Conservation (phyloP, 805 yeast genomes). For the Candida corydali region DNA sequence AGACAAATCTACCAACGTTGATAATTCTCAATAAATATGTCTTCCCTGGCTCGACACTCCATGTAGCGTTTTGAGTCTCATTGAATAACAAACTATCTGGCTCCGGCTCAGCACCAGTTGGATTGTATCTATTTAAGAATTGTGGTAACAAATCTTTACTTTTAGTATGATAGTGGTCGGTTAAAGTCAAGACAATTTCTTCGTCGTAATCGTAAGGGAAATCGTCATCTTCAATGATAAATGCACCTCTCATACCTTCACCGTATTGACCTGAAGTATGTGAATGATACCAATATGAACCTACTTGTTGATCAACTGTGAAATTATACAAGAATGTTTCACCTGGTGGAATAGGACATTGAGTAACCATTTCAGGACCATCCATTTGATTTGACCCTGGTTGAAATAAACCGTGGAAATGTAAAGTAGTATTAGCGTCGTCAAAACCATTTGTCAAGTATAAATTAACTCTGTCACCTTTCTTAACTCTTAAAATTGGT, state of each 20-base stretch:
- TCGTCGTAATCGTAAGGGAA: constrained; percentile 59
- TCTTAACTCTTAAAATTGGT: constrained; percentile 72
- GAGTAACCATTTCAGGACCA: constrained; percentile 84
- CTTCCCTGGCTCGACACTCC: constrained; percentile 52
- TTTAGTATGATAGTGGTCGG: constrained; percentile 62
- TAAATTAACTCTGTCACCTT: constrained; percentile 76
- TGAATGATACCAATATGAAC: constrained; percentile 96
- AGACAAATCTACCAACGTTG: constrained; percentile 68
- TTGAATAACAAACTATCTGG: constrained; percentile 65
- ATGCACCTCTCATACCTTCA: constrained; percentile 83
- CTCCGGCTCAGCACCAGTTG: constrained; percentile 84
- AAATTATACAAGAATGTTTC: constrained; percentile 76
- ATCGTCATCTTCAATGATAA: constrained; percentile 66
- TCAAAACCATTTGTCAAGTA: constrained; percentile 72
- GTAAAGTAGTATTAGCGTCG: constrained; percentile 69
- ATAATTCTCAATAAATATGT: constrained; percentile 62
- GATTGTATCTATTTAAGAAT: constrained; percentile 63
- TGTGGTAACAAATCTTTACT: constrained; percentile 41
- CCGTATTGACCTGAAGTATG: constrained; percentile 87
- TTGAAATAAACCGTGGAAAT: constrained; percentile 92
- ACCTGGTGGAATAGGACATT: constrained; percentile 85
- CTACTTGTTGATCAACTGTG: constrained; percentile 72
- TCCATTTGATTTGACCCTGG: constrained; percentile 75
- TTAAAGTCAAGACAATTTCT: constrained; percentile 50
- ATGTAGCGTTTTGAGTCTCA: constrained; percentile 54